Conservation (phyloP, 2,329 filamentous ascomycete species). For the Nothomitra cinnamomea region DNA sequence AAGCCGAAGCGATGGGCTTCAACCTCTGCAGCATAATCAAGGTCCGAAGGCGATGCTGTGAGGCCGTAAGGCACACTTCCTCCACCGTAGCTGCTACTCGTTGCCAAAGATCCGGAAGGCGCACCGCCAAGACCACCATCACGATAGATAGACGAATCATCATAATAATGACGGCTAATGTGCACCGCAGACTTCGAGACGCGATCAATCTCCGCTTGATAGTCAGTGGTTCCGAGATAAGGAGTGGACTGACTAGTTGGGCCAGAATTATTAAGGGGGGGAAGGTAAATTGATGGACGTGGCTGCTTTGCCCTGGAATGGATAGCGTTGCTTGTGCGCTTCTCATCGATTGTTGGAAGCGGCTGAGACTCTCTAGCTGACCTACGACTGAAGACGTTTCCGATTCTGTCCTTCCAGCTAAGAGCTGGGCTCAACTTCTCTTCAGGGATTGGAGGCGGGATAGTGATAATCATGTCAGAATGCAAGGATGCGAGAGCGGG, state of each 20-base stretch:
- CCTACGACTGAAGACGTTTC: neutral
- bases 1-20: neutral
- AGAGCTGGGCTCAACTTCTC: neutral
- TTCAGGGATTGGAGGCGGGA: neutral
- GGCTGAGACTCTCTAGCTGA: neutral
- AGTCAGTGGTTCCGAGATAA: neutral
- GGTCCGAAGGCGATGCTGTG: no score
- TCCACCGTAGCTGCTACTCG: neutral
- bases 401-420: neutral
- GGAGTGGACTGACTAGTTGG: neutral
- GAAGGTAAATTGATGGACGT: neutral
- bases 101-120: neutral
- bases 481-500: neutral
- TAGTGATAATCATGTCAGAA: neutral
- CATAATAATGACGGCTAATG: neutral
- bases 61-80: neutral
- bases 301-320: neutral
- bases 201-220: neutral
- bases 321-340: neutral
- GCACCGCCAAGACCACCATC: neutral
- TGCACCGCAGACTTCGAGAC: neutral
- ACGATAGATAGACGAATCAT: conserved; percentile 1
- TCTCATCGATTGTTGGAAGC: neutral
- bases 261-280: neutral
- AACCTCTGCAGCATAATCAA: neutral